Conservation (phyloP, 2,329 filamentous ascomycete genomes). For the Botrytis byssoidea region DNA sequence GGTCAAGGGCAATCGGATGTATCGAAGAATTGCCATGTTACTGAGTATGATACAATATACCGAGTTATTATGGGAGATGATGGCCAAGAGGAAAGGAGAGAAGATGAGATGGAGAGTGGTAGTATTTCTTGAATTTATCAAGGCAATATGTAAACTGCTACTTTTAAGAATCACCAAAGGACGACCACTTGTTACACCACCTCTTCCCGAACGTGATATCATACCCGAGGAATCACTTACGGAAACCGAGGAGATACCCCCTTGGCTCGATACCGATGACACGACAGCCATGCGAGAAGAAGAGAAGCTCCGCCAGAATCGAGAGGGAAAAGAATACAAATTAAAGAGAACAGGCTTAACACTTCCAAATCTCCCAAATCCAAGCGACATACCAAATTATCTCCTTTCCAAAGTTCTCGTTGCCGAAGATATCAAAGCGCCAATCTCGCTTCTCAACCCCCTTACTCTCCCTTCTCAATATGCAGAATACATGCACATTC, state of each 20-base stretch:
- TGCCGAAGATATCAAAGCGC: slow-evolving; percentile 94
- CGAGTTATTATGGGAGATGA: slow-evolving; percentile 96
- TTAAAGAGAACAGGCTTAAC: slow-evolving; percentile 94
- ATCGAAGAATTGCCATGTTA: slow-evolving; percentile 76
- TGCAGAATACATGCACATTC: slow-evolving; percentile 87
- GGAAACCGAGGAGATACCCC: slow-evolving; percentile 43
- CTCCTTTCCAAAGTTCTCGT: slow-evolving; percentile 87
- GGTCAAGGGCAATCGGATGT: slow-evolving; percentile 63
- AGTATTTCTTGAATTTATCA: slow-evolving; percentile 79
- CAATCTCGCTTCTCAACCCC: slow-evolving; percentile 79
- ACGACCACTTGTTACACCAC: slow-evolving; percentile 77
- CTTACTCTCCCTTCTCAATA: slow-evolving; percentile 71
- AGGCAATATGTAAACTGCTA: slow-evolving; percentile 79
- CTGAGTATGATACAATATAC: slow-evolving; percentile 93
- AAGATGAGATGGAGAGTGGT: slow-evolving; percentile 85
- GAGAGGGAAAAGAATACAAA: slow-evolving; percentile 61
- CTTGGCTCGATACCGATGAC: slow-evolving; percentile 41
- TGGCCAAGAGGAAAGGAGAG: slow-evolving; percentile 79
- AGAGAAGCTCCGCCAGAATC: slow-evolving; percentile 11
- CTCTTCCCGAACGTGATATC: slow-evolving; percentile 80
- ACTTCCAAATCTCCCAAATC: slow-evolving; percentile 77
- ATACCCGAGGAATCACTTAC: slow-evolving; percentile 58
- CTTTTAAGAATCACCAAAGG: slow-evolving; percentile 80
- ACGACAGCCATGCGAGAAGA: slow-evolving; percentile 26
- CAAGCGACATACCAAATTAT: slow-evolving; percentile 81